phyloP scores from a whole-genome alignment of 2,329 filamentous ascomycete species.

The Fusarium equiseti region DNA sequence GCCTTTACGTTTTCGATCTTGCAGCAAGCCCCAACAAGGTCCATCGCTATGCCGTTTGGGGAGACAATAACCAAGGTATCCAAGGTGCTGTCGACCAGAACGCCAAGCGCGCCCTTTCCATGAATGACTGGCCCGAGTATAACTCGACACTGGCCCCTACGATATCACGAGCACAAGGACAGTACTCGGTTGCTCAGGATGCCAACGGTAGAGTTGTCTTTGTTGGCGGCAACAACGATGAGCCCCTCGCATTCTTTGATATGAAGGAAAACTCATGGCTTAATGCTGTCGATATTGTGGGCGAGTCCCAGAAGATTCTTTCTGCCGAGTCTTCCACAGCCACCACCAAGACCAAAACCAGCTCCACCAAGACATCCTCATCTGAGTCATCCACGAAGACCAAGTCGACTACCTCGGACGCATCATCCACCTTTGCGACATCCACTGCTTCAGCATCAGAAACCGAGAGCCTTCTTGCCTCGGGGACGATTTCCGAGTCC shows the following conservation, averaged over 20 bases:
- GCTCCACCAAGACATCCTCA: conserved; percentile 40
- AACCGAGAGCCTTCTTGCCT: conserved; percentile 37
- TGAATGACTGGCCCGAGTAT: conserved; percentile 80
- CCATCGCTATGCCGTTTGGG: conserved; percentile 74
- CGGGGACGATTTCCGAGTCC: conserved; percentile 45
- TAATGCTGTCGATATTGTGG: conserved; percentile 75
- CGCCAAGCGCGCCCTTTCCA: conserved; percentile 60
- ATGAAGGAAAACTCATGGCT: conserved; percentile 81
- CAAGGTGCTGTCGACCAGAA: conserved; percentile 59
- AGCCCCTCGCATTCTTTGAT: conserved; percentile 82
- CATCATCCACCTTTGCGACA: conserved; percentile 45
- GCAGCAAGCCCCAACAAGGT: conserved; percentile 80
- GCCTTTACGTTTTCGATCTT: conserved; percentile 83
- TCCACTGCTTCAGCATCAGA: conserved; percentile 39
- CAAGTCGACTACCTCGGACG: conserved; percentile 38
- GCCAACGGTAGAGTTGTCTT: conserved; percentile 77
- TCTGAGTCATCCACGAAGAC: conserved; percentile 47
- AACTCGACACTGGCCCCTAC: conserved; percentile 78
- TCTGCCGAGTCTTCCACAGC: conserved; percentile 37
- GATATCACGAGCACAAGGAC: conserved; percentile 66
- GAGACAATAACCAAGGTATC: conserved; percentile 68
- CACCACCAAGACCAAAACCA: conserved; percentile 25
- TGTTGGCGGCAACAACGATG: conserved; percentile 76
- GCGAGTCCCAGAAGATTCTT: conserved; percentile 57
- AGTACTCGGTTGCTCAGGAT: conserved; percentile 77